Percentiles rank a stretch among this genome's conserved stretches.
phyloP scores from a whole-genome alignment of 495 filamentous ascomycete species.

The Aspergillus panamensis region DNA sequence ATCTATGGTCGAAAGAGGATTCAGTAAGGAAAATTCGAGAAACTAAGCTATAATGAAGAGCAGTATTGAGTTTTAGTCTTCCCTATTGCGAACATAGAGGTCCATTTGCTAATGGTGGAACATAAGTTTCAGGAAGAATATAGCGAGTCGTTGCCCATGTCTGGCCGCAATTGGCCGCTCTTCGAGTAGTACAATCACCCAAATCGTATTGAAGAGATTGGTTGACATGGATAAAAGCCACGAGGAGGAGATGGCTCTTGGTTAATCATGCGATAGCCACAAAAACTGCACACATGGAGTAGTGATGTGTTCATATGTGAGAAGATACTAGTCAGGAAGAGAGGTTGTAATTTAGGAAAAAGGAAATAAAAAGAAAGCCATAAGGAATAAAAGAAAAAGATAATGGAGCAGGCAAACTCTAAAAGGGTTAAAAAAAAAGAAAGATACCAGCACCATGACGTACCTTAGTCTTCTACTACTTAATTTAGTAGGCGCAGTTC shows the following conservation, averaged over 20 bases:
- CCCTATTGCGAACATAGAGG: not conserved
- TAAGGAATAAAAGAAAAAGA: not conserved
- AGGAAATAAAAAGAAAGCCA: not conserved
- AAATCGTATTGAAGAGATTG: conserved; percentile 1
- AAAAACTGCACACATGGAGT: conserved; percentile 13
- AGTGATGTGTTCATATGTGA: not conserved
- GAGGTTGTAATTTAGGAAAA: not conserved
- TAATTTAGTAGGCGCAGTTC: too few relatives aligned
- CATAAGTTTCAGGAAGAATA: not conserved
- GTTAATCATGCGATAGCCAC: conserved; percentile 7
- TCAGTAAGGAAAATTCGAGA: not conserved
- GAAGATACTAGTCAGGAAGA: not conserved
- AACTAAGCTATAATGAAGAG: not conserved
- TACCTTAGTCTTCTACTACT: not conserved
- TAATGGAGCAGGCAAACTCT: not conserved
- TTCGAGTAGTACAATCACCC: conserved; percentile 8
- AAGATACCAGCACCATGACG: not conserved
- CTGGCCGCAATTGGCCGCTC: not conserved
- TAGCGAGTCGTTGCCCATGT: not conserved
- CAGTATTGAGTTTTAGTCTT: not conserved
- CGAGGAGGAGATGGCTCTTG: not conserved
- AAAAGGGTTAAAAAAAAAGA: not conserved
- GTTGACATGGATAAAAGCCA: conserved; percentile 1
- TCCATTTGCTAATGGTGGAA: not conserved
- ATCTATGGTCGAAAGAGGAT: too few relatives aligned